Evolutionary conservation across 768 basidiomycete species (phyloP).

Genomic region (Sporobolomyces roseus): DNA sequence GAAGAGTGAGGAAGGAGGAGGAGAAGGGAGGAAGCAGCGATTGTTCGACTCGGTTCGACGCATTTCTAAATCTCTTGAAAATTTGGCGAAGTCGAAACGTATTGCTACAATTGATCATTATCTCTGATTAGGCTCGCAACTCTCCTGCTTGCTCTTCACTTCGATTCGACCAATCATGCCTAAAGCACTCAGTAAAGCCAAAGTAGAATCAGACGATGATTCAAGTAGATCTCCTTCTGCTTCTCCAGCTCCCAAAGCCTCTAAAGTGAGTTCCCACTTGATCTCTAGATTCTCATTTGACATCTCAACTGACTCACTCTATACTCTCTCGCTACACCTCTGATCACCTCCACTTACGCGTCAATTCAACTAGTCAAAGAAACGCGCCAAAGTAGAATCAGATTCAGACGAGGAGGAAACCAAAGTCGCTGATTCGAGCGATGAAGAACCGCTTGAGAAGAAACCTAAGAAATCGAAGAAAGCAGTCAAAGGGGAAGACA

Average conservation of each 20-base stretch:
- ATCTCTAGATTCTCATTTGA: not conserved
- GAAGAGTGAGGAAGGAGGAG: no score
- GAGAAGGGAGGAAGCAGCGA: no score
- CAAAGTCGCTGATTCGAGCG: no score
- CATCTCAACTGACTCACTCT: no score
- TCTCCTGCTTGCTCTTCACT: not conserved
- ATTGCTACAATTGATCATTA: no score
- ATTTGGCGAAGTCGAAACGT: no score
- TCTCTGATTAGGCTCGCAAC: no score
- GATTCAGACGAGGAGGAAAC: conserved; percentile 12
- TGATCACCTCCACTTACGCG: not conserved
- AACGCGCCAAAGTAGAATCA: not conserved
- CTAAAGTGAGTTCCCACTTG: not conserved
- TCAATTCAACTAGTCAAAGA: conserved; percentile 17
- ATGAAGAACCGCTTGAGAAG: no score
- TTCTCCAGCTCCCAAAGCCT: not conserved
- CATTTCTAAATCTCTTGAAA: no score
- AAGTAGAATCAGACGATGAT: conserved; percentile 24
- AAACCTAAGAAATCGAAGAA: conserved; percentile 2
- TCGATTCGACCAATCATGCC: not conserved
- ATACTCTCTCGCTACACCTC: not conserved
- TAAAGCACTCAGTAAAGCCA: conserved; percentile 5
- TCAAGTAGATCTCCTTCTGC: not conserved
- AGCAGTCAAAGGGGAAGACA: not conserved
- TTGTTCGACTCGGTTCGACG: no score